These are phyloP conservation scores for Neonectria punicea DNA, from an alignment of 2,329 filamentous ascomycete genomes.

Conservation along the genomic window DNA sequence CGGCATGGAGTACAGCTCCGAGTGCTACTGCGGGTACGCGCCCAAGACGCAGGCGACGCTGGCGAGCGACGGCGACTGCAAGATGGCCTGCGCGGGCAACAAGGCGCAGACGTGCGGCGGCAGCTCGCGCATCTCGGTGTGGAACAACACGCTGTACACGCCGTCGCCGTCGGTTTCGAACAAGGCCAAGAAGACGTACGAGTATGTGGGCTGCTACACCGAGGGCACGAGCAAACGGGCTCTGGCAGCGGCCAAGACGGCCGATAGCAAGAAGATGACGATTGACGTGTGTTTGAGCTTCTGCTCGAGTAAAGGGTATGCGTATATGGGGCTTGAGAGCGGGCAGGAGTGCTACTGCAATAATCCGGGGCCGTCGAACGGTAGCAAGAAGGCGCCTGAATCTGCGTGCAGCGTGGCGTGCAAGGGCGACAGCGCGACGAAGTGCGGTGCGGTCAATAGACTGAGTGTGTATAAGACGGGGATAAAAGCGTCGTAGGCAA, in stretches of 20 bases:
- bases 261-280: conserved; percentile 27
- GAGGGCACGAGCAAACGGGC: conserved; percentile 27
- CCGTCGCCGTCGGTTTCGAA: neutral
- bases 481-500: neutral
- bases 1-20: conserved; percentile 37
- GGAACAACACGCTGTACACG: conserved; percentile 30
- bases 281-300: conserved; percentile 28
- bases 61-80: conserved; percentile 33
- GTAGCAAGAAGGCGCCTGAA: conserved; percentile 26
- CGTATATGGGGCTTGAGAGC: conserved; percentile 32
- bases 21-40: conserved; percentile 36
- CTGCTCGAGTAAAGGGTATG: conserved; percentile 28
- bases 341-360: conserved; percentile 36
- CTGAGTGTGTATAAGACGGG: conserved; percentile 33
- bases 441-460: conserved; percentile 27
- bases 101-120: conserved; percentile 32
- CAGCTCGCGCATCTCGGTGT: conserved; percentile 34
- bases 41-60: conserved; percentile 32
- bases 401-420: conserved; percentile 29
- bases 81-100: conserved; percentile 31
- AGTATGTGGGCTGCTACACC: conserved; percentile 31
- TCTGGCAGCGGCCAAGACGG: conserved; percentile 23
- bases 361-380: conserved; percentile 23
- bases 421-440: conserved; percentile 27
- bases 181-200: conserved; percentile 17